Conservation (phyloP, 495 filamentous ascomycete genomes). For the Hamigera avellanea region DNA sequence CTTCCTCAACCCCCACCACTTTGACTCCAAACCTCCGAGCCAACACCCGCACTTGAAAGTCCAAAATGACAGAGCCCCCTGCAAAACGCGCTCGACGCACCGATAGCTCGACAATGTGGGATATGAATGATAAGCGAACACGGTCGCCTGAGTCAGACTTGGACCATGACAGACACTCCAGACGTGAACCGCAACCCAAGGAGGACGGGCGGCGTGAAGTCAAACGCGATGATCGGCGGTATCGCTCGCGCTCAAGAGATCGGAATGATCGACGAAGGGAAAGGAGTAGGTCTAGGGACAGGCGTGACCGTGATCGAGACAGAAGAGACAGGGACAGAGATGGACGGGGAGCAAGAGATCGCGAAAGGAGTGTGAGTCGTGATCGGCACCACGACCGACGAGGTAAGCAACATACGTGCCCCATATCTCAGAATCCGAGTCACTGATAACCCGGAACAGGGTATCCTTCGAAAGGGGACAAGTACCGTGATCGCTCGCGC, state of each 20-base stretch:
- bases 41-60: slow-evolving; percentile 1
- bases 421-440: slow-evolving; percentile 1
- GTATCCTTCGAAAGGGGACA: slow-evolving; percentile 22
- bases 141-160: slow-evolving; percentile 18
- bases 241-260: slow-evolving; percentile 33
- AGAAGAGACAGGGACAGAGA: slow-evolving; percentile 30
- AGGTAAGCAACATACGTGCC: slow-evolving; percentile 17
- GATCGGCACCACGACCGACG: slow-evolving; percentile 33
- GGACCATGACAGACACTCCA: slow-evolving; percentile 25
- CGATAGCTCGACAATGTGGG: slow-evolving; percentile 45
- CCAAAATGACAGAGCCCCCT: slow-evolving; percentile 41
- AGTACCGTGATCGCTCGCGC: slow-evolving; percentile 31
- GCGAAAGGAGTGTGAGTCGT: slow-evolving; percentile 35
- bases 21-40: too few relatives aligned
- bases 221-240: slow-evolving; percentile 26
- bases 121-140: slow-evolving; percentile 25
- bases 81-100: slow-evolving; percentile 41
- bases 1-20: too few relatives aligned
- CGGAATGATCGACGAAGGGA: slow-evolving; percentile 27
- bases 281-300: slow-evolving; percentile 35
- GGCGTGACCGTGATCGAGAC: slow-evolving; percentile 24
- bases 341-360: slow-evolving; percentile 22
- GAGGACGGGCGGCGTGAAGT: slow-evolving; percentile 20
- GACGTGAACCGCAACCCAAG: slow-evolving; percentile 18
- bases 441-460: slow-evolving; percentile 11